Evolutionary conservation across 768 basidiomycete genomes (phyloP).

Genomic region (Pleurotus salmoneostramineus): DNA sequence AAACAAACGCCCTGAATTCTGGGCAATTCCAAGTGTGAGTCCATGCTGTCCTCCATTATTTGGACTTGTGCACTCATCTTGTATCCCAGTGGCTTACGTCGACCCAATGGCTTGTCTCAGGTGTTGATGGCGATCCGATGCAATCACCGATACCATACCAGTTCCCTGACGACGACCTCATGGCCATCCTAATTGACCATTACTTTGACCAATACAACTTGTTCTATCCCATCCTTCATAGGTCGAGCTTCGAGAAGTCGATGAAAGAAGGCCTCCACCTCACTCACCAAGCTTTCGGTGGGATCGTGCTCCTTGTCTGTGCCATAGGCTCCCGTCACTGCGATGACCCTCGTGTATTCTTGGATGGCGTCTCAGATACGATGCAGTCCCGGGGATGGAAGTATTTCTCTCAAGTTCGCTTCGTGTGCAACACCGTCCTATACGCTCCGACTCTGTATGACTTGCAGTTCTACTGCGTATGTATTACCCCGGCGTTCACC

Average conservation of each 20-base stretch:
- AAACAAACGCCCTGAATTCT: constrained; percentile 43
- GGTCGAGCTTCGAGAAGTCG: constrained; percentile 58
- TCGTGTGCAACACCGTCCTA: constrained; percentile 57
- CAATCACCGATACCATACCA: no score
- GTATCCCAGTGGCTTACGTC: constrained; percentile 10
- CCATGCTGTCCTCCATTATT: constrained; percentile 17
- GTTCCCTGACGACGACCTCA: constrained; percentile 55
- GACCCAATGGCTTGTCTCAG: no score
- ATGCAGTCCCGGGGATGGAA: constrained; percentile 53
- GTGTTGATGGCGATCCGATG: no score
- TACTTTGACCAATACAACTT: constrained; percentile 60
- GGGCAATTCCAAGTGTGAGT: constrained; percentile 43
- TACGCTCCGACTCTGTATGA: constrained; percentile 63
- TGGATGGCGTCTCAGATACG: constrained; percentile 30
- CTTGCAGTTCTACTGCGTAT: constrained; percentile 63
- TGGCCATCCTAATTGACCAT: constrained; percentile 49
- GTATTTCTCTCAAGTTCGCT: constrained; percentile 63
- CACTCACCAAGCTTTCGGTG: constrained; percentile 40
- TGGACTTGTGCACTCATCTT: constrained; percentile 19
- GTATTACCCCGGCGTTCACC: constrained; percentile 13
- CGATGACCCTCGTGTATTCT: constrained; percentile 56
- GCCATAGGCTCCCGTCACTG: constrained; percentile 29
- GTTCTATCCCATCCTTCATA: constrained; percentile 66
- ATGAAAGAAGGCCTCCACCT: constrained; percentile 47
- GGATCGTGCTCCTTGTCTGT: constrained; percentile 44